Evolutionary conservation across 305 asterid genomes (phyloP), one percentile per base, ranked within the genome.

Genomic region (Fraxinus velutina): DNA sequence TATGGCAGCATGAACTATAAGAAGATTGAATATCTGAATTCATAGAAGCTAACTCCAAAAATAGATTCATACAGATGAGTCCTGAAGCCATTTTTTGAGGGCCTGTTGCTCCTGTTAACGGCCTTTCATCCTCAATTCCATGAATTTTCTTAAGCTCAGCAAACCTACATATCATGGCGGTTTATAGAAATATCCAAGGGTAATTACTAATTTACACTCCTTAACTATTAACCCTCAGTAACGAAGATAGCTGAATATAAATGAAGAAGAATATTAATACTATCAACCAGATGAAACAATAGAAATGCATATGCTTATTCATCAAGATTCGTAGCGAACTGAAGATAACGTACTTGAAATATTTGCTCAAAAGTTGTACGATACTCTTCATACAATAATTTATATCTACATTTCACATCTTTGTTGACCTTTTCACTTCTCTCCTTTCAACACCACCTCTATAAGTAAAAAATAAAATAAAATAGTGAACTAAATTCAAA

Each of bases 61-160:
- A 82, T 60, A 75, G 74, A 78, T 81, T n/a, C 89, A 22, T 90
- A 96, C 99, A 88, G 78, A 96, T 90, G 82, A 96, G 92, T 75
- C 98, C 94, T 21, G 94, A 91, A 13, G 97, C 88, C 98, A 92
- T 88, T 85, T 92, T 96, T 77, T 93, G 98, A 78, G 97, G 95
- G 80, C 98, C 98, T 6, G 90, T 82, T 88, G 90, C 79, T 78
- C 92, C 97, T 47, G 76, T 79, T 83, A 91, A 84, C 24, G 92
- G 92, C 80, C 88, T 88, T 84, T 87, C 98, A 83, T 96, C 96
- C 60, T 93, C 99, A 76, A 96, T 90, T 78, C 97, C 98, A 60
- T 92, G 97, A 80, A 84, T 78, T 75, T 27, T 86, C 86, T 92
- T 93, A 37, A 96, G 99, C 91, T 93, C 98, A 7, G 81, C 57